Percentiles rank a stretch among this genome's conserved stretches.
phyloP scores from a whole-genome alignment of 495 filamentous ascomycete species.

The Geoglossum glabrum region DNA sequence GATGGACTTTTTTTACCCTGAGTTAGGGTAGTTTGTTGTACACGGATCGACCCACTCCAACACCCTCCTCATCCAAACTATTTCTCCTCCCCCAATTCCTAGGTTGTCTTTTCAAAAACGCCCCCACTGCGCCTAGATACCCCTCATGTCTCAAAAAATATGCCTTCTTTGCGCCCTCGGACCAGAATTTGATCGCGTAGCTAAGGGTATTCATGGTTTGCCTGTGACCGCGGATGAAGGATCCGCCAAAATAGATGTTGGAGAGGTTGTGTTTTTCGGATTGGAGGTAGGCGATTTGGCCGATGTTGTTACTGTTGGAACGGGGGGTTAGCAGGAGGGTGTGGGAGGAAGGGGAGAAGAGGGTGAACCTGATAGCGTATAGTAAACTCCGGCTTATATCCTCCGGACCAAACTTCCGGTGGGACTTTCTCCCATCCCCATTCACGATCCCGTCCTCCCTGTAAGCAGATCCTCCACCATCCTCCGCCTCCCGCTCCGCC shows the following conservation, averaged over 20 bases:
- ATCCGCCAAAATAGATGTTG: constrained; percentile 93
- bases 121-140: constrained; percentile 89
- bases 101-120: constrained; percentile 80
- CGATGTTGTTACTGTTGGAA: constrained; percentile 72
- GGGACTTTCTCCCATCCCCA: not conserved
- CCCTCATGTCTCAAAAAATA: constrained; percentile 94
- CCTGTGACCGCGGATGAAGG: constrained; percentile 85
- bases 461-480: constrained; percentile 30
- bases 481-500: constrained; percentile 59
- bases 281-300: constrained; percentile 90
- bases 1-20: too few relatives aligned
- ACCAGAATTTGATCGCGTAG: constrained; percentile 96
- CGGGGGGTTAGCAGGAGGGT: constrained; percentile 12
- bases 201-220: constrained; percentile 95
- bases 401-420: constrained; percentile 29
- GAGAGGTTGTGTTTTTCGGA: constrained; percentile 78
- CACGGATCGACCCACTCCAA: too few relatives aligned
- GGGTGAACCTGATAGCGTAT: constrained; percentile 52
- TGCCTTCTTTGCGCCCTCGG: constrained; percentile 77
- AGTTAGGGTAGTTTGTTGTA: too few relatives aligned
- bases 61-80: constrained; percentile 35
- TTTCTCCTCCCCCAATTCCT: constrained; percentile 78
- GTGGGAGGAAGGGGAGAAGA: not conserved
- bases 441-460: constrained; percentile 9
- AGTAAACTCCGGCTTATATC: constrained; percentile 54